A percentile compares a stretch with the other conserved stretches of the same genome.
phyloP scores from a whole-genome alignment of 176 grass and related monocot genomes.

The Pontederia paniculata region DNA sequence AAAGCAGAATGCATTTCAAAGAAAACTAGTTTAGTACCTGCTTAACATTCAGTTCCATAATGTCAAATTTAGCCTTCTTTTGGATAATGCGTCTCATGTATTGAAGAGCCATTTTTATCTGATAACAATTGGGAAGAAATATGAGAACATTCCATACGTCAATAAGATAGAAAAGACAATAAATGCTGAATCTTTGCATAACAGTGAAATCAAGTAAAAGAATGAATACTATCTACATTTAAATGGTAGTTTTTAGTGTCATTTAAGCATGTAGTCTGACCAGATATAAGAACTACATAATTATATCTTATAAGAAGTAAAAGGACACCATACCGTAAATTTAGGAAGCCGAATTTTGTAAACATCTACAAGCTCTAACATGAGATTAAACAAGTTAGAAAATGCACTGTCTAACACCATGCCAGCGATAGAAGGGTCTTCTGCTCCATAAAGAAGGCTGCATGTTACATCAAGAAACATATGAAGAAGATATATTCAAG shows the following conservation, averaged over 20 bases:
- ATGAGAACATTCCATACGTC: background rate
- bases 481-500: background rate
- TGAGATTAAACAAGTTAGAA: slow-evolving; percentile 82
- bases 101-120: slow-evolving; percentile 89
- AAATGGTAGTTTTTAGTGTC: too few species aligned
- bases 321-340: slow-evolving; percentile 56
- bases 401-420: slow-evolving; percentile 97
- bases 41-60: slow-evolving; percentile 86
- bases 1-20: background rate
- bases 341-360: slow-evolving; percentile 95
- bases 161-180: background rate
- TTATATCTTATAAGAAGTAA: background rate
- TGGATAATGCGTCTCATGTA: slow-evolving; percentile 90
- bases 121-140: background rate
- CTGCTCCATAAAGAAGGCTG: slow-evolving; percentile 88
- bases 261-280: too few species aligned
- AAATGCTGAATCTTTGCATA: background rate
- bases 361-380: slow-evolving; percentile 94
- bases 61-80: slow-evolving; percentile 97
- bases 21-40: slow-evolving; percentile 29
- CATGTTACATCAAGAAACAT: background rate
- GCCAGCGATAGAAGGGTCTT: slow-evolving; percentile 83
- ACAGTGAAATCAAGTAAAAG: too few species aligned
- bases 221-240: too few species aligned
- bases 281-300: too few species aligned